A percentile compares a stretch with the other conserved stretches of the same genome.
Conservation (phyloP, 371 early-diverging fungal species). For the Mucor sp. region DNA sequence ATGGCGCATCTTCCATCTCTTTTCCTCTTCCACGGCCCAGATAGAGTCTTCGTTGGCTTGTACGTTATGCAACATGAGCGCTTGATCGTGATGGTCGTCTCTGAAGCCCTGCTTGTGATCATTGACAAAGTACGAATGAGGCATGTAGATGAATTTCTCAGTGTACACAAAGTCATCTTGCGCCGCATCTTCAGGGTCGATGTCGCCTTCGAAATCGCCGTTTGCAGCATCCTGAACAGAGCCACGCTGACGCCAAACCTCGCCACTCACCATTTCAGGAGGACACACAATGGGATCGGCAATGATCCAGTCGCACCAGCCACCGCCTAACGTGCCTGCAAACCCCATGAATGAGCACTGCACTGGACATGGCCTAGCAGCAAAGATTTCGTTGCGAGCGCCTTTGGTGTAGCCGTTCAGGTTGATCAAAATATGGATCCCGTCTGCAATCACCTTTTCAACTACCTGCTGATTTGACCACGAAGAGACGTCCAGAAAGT, state of each 20-base stretch:
- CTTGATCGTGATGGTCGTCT: slow-evolving; percentile 57
- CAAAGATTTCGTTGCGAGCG: slow-evolving; percentile 92
- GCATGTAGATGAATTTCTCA: slow-evolving; percentile 92
- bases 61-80: slow-evolving; percentile 12
- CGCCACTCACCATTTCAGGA: slow-evolving; percentile 77
- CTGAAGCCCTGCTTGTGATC: slow-evolving; percentile 93
- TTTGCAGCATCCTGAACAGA: background rate
- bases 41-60: slow-evolving; percentile 30
- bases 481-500: slow-evolving; percentile 75
- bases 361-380: slow-evolving; percentile 87
- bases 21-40: slow-evolving; percentile 82
- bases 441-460: slow-evolving; percentile 72
- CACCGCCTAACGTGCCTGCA: slow-evolving; percentile 88
- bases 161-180: slow-evolving; percentile 77
- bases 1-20: slow-evolving; percentile 83
- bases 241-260: slow-evolving; percentile 57
- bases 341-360: slow-evolving; percentile 94
- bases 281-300: slow-evolving; percentile 90
- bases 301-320: slow-evolving; percentile 93
- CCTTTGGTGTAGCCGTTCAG: slow-evolving; percentile 95
- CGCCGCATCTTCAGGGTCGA: slow-evolving; percentile 68
- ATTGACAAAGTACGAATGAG: slow-evolving; percentile 90
- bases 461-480: slow-evolving; percentile 83
- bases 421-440: slow-evolving; percentile 87
- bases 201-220: slow-evolving; percentile 70